Percentiles rank a stretch among this genome's conserved stretches.
Evolutionary conservation across 192 early-diverging fungal species (phyloP).

Genomic region (Coemansia sp.): DNA sequence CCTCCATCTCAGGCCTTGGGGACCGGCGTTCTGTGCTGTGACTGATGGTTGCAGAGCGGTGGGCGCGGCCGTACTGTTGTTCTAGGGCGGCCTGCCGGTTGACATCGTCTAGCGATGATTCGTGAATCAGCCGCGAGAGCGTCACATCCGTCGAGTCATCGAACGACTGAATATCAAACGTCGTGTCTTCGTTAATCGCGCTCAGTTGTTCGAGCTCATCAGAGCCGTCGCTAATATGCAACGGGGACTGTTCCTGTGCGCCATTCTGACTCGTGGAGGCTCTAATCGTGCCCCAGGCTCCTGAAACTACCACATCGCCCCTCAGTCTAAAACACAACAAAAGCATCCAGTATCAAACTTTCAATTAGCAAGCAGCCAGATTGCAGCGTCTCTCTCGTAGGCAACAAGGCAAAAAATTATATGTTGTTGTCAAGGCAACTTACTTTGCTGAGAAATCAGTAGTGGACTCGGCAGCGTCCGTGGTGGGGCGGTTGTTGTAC

Average conservation of each 20-base stretch:
- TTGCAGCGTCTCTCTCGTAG: not conserved
- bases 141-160: conserved; percentile 20
- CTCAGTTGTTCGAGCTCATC: not conserved
- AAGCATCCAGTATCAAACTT: not conserved
- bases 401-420: not conserved
- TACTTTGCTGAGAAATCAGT: conserved; percentile 41
- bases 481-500: conserved; percentile 15
- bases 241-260: not conserved
- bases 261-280: not conserved
- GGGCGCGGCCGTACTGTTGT: conserved; percentile 5
- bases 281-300: conserved; percentile 30
- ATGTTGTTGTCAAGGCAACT: conserved; percentile 5
- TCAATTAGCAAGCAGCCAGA: not conserved
- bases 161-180: conserved; percentile 32
- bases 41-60: conserved; percentile 3
- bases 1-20: not conserved
- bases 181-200: conserved; percentile 19
- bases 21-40: not conserved
- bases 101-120: conserved; percentile 21
- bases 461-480: conserved; percentile 3
- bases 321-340: conserved; percentile 28
- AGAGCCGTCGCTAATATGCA: not conserved
- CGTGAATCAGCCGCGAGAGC: conserved; percentile 25
- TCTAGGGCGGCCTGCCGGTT: not conserved
- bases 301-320: conserved; percentile 38